phyloP scores from a whole-genome alignment of 495 filamentous ascomycete genomes.

The Podospora anserina region DNA sequence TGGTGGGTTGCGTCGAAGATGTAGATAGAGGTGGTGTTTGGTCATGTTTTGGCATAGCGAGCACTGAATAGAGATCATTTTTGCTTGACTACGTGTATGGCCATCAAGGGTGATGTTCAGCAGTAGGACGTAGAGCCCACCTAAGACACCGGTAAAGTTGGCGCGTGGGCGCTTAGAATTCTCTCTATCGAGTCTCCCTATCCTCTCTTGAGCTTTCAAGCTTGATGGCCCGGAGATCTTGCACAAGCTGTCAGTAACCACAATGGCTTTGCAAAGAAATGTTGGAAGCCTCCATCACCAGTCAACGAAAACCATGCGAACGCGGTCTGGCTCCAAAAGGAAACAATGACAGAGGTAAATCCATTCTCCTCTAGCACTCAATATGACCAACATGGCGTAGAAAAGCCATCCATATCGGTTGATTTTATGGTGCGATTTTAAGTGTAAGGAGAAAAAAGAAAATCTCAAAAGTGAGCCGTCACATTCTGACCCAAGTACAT shows the following conservation, averaged over 20 bases:
- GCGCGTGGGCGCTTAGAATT: too few relatives aligned
- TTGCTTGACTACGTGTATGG: neutral
- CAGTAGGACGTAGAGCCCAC: too few relatives aligned
- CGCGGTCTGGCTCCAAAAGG: neutral
- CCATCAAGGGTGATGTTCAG: too few relatives aligned
- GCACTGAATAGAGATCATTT: neutral
- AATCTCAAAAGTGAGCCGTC: neutral
- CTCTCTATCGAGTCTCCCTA: too few relatives aligned
- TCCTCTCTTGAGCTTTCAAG: too few relatives aligned
- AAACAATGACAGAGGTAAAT: conserved; percentile 1
- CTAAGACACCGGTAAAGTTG: too few relatives aligned
- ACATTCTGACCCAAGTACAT: neutral
- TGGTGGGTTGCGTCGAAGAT: conserved; percentile 43
- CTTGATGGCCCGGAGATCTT: too few relatives aligned
- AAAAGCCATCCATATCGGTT: conserved; percentile 1
- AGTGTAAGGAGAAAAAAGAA: neutral
- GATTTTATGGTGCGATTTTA: conserved; percentile 1
- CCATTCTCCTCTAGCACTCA: conserved; percentile 2
- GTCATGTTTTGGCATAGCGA: neutral
- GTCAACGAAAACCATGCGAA: conserved; percentile 3
- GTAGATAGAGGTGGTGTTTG: conserved; percentile 16
- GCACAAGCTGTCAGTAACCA: too few relatives aligned
- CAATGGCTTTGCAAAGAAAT: neutral
- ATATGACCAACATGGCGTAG: conserved; percentile 1
- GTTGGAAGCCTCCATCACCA: conserved; percentile 3